These are phyloP conservation scores for Aspergillus homomorphus DNA, from an alignment of 495 filamentous ascomycete species.

Conservation along the genomic window DNA sequence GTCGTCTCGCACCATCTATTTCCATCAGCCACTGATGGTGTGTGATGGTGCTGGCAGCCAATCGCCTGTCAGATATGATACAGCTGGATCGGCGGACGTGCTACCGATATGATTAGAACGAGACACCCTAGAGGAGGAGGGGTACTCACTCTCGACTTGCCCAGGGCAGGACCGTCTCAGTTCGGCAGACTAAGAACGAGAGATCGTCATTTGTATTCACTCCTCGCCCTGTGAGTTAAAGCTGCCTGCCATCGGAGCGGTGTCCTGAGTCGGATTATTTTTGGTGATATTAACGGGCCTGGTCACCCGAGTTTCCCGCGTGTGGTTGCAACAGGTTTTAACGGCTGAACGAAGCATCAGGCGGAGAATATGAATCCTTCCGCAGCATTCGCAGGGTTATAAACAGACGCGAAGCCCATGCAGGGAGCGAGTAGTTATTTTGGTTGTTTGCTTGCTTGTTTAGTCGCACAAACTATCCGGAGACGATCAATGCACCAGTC, in stretches of 20 bases:
- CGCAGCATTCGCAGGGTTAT: not conserved
- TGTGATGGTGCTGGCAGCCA: not conserved
- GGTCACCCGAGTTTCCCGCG: conserved; percentile 19
- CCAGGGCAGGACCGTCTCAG: not conserved
- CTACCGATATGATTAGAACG: not conserved
- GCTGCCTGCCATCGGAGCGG: not conserved
- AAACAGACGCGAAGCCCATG: not conserved
- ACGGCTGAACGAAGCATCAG: conserved; percentile 3
- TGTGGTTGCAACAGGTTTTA: conserved; percentile 15
- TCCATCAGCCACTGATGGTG: not conserved
- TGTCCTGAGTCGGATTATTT: not conserved
- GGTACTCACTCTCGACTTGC: conserved; percentile 1
- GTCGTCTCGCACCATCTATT: not conserved
- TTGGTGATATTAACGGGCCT: conserved; percentile 1
- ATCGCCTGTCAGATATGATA: not conserved
- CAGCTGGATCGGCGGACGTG: not conserved
- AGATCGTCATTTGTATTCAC: not conserved
- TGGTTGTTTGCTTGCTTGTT: not conserved
- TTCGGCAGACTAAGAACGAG: not conserved
- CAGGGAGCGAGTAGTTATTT: too few species aligned
- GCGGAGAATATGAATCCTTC: not conserved
- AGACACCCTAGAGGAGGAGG: not conserved
- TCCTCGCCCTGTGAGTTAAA: not conserved
- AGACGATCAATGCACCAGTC: not conserved
- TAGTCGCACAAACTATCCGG: not conserved